phyloP scores from a whole-genome alignment of 805 yeast genomes.

The Wickerhamomyces subpelliculosus region DNA sequence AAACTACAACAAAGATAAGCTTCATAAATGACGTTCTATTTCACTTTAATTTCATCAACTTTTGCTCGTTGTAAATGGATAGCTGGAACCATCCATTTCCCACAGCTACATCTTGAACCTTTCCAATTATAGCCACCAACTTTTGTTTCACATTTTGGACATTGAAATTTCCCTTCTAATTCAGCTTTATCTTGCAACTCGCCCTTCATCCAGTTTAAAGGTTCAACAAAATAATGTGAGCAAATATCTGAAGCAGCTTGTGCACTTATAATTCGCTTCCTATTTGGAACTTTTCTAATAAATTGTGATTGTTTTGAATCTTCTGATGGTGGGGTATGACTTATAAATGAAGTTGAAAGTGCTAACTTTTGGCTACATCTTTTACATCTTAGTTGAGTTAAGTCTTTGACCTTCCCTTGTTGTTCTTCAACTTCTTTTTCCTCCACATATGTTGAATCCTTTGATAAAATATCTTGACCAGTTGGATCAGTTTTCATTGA shows the following conservation, averaged over 20 bases:
- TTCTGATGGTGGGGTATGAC: slow-evolving; percentile 61
- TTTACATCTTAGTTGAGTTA: slow-evolving; percentile 60
- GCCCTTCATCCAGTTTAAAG: slow-evolving; percentile 84
- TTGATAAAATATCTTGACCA: slow-evolving; percentile 24
- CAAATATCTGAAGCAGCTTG: slow-evolving; percentile 56
- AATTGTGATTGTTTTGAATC: slow-evolving; percentile 62
- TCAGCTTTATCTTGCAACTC: slow-evolving; percentile 64
- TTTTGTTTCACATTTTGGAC: slow-evolving; percentile 80
- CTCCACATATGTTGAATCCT: slow-evolving; percentile 26
- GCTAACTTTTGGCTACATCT: slow-evolving; percentile 75
- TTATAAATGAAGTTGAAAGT: slow-evolving; percentile 48
- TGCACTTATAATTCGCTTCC: slow-evolving; percentile 51
- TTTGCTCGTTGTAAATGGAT: slow-evolving; percentile 74
- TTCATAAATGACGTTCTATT: not conserved
- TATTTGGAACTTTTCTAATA: slow-evolving; percentile 54
- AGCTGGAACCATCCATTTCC: slow-evolving; percentile 93
- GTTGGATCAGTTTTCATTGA: slow-evolving; percentile 35
- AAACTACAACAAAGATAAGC: slow-evolving; percentile 2
- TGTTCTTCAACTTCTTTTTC: slow-evolving; percentile 16
- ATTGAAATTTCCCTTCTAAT: slow-evolving; percentile 78
- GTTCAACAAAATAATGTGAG: slow-evolving; percentile 85
- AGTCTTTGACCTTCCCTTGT: slow-evolving; percentile 20
- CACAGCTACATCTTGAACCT: slow-evolving; percentile 91
- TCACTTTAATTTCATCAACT: slow-evolving; percentile 49
- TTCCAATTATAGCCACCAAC: slow-evolving; percentile 93